Percentiles rank a stretch among this genome's conserved stretches.
These are phyloP conservation scores for Pogostemon cablin DNA, from an alignment of 257 asterid species.

Conservation along the genomic window DNA sequence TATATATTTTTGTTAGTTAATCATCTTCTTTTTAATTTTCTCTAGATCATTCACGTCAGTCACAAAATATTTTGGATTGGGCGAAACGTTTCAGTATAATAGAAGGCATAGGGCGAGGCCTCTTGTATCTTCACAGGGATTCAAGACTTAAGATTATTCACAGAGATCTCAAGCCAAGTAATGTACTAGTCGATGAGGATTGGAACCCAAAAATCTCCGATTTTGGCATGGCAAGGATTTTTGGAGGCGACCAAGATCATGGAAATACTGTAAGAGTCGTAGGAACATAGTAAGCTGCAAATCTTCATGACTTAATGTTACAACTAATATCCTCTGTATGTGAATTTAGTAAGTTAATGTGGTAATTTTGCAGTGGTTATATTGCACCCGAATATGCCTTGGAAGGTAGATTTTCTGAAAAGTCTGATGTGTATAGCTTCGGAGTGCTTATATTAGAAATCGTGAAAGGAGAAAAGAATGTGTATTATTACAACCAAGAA, in stretches of 20 bases:
- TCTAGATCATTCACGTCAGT: background rate
- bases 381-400: slow-evolving; percentile 22
- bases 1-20: no score
- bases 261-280: background rate
- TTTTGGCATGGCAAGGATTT: background rate
- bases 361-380: background rate
- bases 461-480: background rate
- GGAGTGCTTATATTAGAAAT: background rate
- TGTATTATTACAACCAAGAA: background rate
- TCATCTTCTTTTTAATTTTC: background rate
- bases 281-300: background rate
- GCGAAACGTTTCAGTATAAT: background rate
- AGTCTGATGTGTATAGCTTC: slow-evolving; percentile 1
- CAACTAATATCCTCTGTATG: background rate
- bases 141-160: background rate
- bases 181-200: background rate
- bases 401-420: slow-evolving; percentile 5
- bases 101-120: background rate
- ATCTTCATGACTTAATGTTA: background rate
- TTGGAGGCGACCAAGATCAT: background rate
- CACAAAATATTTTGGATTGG: background rate
- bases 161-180: slow-evolving; percentile 1
- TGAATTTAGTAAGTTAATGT: background rate
- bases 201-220: background rate
- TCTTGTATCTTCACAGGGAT: slow-evolving; percentile 10